Evolutionary conservation across 345 rosid species (phyloP).

Genomic region (Rhodamnia argentea): DNA sequence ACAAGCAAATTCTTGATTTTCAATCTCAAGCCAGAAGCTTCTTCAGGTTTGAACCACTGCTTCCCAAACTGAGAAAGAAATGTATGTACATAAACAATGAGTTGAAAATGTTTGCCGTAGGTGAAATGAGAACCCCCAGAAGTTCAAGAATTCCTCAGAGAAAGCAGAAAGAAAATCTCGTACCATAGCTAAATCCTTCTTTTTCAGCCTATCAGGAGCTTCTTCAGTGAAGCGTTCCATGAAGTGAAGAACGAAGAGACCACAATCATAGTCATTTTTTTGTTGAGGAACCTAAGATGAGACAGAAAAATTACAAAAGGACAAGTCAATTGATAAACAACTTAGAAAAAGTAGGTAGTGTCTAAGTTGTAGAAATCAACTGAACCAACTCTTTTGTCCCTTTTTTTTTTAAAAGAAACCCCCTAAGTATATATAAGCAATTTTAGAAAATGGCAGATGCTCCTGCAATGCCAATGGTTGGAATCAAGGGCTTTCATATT

Average conservation of each 20-base stretch:
- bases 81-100: background rate
- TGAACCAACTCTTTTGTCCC: background rate
- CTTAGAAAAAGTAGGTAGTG: background rate
- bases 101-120: background rate
- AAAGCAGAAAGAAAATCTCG: background rate
- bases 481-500: background rate
- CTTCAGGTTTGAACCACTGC: constrained; percentile 79
- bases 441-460: background rate
- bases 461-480: background rate
- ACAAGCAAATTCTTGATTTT: constrained; percentile 48
- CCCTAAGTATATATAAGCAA: background rate
- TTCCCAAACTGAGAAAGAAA: constrained; percentile 54
- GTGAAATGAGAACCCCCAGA: background rate
- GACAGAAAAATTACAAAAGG: background rate
- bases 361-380: background rate
- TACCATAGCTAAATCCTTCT: constrained; percentile 72
- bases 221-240: constrained; percentile 77
- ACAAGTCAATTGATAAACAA: background rate
- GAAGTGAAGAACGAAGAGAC: constrained; percentile 81
- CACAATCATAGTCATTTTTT: constrained; percentile 86
- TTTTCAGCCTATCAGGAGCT: constrained; percentile 76
- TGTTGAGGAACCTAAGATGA: constrained; percentile 85
- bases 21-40: constrained; percentile 70
- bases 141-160: background rate
- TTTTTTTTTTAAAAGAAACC: background rate